phyloP scores from a whole-genome alignment of 306 rosid genomes.

The Alnus glutinosa region DNA sequence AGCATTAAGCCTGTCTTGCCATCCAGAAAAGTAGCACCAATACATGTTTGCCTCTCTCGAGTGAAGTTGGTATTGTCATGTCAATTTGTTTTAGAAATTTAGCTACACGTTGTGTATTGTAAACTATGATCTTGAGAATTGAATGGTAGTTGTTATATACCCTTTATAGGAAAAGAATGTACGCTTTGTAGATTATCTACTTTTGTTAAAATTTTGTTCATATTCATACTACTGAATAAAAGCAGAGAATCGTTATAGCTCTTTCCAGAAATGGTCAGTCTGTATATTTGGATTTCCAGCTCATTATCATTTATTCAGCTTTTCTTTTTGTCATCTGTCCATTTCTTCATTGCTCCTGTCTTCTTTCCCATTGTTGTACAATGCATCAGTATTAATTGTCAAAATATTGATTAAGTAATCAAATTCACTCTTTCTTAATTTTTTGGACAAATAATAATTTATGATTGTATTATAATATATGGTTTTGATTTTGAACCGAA shows the following conservation, averaged over 20 bases:
- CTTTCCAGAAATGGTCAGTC: not conserved
- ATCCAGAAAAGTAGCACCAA: slow-evolving; percentile 32
- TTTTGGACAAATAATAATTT: too few relatives aligned
- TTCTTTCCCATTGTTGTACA: not conserved
- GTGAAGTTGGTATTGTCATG: slow-evolving; percentile 31
- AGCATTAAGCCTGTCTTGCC: slow-evolving; percentile 18
- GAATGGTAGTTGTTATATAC: slow-evolving; percentile 30
- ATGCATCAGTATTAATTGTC: not conserved
- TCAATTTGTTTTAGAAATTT: slow-evolving; percentile 31
- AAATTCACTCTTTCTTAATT: too few relatives aligned
- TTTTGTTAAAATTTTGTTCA: slow-evolving; percentile 43
- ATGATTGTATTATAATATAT: too few relatives aligned
- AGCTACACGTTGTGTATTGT: slow-evolving; percentile 35
- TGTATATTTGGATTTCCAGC: not conserved
- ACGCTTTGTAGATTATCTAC: slow-evolving; percentile 45
- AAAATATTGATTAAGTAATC: too few relatives aligned
- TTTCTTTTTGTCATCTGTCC: not conserved
- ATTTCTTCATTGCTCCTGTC: not conserved
- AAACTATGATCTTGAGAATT: slow-evolving; percentile 28
- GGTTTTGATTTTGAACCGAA: too few relatives aligned
- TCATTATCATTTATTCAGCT: not conserved
- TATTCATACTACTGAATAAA: slow-evolving; percentile 24
- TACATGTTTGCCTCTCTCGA: slow-evolving; percentile 19
- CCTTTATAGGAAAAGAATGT: slow-evolving; percentile 39
- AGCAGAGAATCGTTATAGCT: slow-evolving; percentile 5